Evolutionary conservation across 257 asterid genomes (phyloP).

Genomic region (Nicotiana tomentosiformis): DNA sequence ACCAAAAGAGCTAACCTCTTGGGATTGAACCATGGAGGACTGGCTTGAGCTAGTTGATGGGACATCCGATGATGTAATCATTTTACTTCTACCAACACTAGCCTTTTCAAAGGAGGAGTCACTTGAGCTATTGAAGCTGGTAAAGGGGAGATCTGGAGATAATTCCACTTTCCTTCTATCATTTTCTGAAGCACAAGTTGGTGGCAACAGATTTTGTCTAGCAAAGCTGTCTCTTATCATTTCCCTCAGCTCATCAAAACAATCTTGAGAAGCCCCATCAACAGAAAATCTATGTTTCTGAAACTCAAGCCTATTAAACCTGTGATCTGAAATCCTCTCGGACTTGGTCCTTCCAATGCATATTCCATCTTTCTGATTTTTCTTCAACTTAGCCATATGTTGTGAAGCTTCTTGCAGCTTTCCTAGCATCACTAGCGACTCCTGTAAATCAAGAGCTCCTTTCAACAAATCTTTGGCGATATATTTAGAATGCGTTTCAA

Average conservation of each 20-base stretch:
- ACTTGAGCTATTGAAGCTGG: conserved; percentile 2
- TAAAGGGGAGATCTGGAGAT: not conserved
- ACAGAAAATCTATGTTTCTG: conserved; percentile 40
- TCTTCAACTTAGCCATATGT: conserved; percentile 33
- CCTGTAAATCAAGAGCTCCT: conserved; percentile 67
- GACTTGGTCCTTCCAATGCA: conserved; percentile 29
- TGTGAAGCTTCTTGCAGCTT: conserved; percentile 57
- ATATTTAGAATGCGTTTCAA: conserved; percentile 30
- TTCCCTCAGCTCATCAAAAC: conserved; percentile 71
- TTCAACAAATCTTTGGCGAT: conserved; percentile 51
- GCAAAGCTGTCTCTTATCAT: conserved; percentile 54
- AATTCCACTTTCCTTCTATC: conserved; percentile 4
- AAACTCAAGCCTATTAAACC: conserved; percentile 17
- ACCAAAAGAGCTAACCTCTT: conserved; percentile 30
- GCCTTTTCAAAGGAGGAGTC: conserved; percentile 13
- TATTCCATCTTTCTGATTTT: conserved; percentile 23
- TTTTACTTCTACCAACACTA: conserved; percentile 15
- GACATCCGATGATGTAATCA: conserved; percentile 28
- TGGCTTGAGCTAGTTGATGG: conserved; percentile 53
- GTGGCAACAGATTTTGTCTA: conserved; percentile 48
- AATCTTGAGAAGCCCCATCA: conserved; percentile 40
- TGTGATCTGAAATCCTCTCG: conserved; percentile 22
- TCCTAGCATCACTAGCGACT: conserved; percentile 53
- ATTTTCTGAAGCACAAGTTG: conserved; percentile 14
- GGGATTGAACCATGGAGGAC: conserved; percentile 36